Evolutionary conservation across 495 filamentous ascomycete genomes (phyloP), one percentile per base, ranked within the genome.

Genomic region (Aspergillus campestris): DNA sequence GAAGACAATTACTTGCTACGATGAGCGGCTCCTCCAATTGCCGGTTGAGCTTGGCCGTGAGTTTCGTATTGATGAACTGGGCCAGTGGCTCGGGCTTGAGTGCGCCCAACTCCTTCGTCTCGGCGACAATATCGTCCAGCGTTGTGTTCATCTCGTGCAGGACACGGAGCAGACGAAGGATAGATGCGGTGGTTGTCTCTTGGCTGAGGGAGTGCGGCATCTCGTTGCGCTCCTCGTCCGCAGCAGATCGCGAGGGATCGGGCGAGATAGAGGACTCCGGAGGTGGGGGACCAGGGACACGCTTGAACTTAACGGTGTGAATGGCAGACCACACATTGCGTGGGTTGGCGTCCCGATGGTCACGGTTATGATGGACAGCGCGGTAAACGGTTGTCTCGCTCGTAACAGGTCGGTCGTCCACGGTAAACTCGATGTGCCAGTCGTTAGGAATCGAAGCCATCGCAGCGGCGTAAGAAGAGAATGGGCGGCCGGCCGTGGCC

Each of bases 21-120:
- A 99, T 95, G 34, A 99, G 70, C n/a, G 92, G 92, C 66, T 99
- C 92, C 61, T 99, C 92, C 33, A 99, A 67, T 59, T 99, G 92
- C 29, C 92, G 81, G 55, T 99, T 99, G 34, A 99, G 75, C 65
- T 99, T 99, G n/a, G 92, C 92, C 2, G 92, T 99, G 39, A 99
- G 77, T 65, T 99, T 99, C 0, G 91, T 95, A 56, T 99, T 99
- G 64, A 99, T 92, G 56, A 99, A 97, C 53, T 97, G 94, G 8
- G 91, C 83, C 34, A 95, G 59, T 6, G 91, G 86, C 64, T 97
- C 92, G n/a, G 78, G 67, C 34, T 83, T 87, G 37, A 95, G 67
- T 41, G 75, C 80, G 34, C 83, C 61, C 3, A 73, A 66, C 38
- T 84, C 82, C 55, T 84, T 83, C 53, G 87, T 86, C 38, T 94